Base-by-base conservation (phyloP, 768 basidiomycete genomes). In the Agaricus subrufescens region DNA sequence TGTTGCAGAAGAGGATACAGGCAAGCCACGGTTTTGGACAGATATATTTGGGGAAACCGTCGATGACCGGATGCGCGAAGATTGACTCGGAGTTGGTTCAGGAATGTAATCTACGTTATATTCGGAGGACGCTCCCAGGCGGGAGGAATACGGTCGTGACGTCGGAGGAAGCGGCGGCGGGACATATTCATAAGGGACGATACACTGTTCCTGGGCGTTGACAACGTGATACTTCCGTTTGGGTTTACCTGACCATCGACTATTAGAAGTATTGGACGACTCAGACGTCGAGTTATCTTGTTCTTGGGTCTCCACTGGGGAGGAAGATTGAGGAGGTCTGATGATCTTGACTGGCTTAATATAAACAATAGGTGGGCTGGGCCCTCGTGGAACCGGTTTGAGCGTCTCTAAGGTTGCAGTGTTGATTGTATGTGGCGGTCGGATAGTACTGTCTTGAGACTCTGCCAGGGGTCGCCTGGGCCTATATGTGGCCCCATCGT, bases 281-380 rank as follows among this genome's bases (percentile, higher is more conserved):
- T 52, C 61, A n/a, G 60, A 54, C 9, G 58, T 58, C 29, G 52
- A 29, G 30, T 54, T 54, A 26, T 50, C 55, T 7, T 44, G 55
- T 30, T 56, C 55, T 8, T 42, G 37, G 14, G 19, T 6, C 6
- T 56, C 55, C 9, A 45, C 30, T 6, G 55, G 55, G 3, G 55
- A 56, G 9, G 48, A 30, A 3, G 68, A 69, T 14, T 69, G 67
- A 38, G 60, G 54, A 25, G 65, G 68, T 30, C 34, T 34, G 7
- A 70, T 71, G 26, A 42, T 46, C 29, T 27, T 30, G 7, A 56
- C 23, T n/a, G 55, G 55, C 19, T 50, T 27, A 25, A 56, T 45
- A 14, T 61, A 61, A 4, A 75, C 72, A 49, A 75, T 62, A 14
- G 67, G 71, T 19, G 74, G 74, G 15, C 67, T 67, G 2, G 55